Evolutionary conservation across 2,329 filamentous ascomycete species (phyloP).

Genomic region (Diaporthe amygdali): DNA sequence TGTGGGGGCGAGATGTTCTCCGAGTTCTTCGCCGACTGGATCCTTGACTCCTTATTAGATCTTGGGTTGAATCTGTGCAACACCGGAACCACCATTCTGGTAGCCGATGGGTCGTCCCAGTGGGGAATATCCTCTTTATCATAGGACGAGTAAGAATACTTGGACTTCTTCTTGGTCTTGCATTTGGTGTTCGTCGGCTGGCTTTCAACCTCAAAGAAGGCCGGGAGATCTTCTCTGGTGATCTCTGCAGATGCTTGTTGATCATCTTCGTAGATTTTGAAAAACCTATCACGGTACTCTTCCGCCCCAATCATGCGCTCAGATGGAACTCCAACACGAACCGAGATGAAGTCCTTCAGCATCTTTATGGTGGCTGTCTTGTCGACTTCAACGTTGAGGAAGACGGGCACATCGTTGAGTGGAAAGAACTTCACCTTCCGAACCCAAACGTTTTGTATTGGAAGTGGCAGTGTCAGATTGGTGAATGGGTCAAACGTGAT

Average conservation of each 20-base stretch:
- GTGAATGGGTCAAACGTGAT: conserved; percentile 99
- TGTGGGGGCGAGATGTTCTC: conserved; percentile 55
- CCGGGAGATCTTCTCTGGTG: conserved; percentile 65
- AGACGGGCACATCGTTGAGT: conserved; percentile 71
- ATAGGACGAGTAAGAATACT: conserved; percentile 53
- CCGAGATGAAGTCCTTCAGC: conserved; percentile 74
- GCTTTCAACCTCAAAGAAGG: conserved; percentile 78
- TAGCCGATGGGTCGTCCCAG: conserved; percentile 67
- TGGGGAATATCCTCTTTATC: conserved; percentile 47
- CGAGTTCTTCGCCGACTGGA: conserved; percentile 28
- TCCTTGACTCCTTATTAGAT: conserved; percentile 5
- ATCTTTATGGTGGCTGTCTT: conserved; percentile 73
- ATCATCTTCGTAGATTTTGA: conserved; percentile 80
- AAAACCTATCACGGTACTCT: conserved; percentile 83
- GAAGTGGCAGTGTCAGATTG: conserved; percentile 88
- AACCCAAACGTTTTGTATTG: conserved; percentile 82
- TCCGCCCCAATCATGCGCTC: conserved; percentile 80
- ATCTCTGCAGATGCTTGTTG: conserved; percentile 76
- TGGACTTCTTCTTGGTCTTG: conserved; percentile 44
- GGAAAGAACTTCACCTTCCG: conserved; percentile 80
- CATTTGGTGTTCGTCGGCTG: conserved; percentile 77
- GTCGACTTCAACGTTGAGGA: conserved; percentile 79
- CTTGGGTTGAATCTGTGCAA: conserved; percentile 60
- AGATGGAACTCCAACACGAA: conserved; percentile 66
- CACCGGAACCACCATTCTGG: conserved; percentile 73